Evolutionary conservation across 2,329 filamentous ascomycete species (phyloP), one percentile per base, ranked within the genome.

Genomic region (Apiospora koreana): DNA sequence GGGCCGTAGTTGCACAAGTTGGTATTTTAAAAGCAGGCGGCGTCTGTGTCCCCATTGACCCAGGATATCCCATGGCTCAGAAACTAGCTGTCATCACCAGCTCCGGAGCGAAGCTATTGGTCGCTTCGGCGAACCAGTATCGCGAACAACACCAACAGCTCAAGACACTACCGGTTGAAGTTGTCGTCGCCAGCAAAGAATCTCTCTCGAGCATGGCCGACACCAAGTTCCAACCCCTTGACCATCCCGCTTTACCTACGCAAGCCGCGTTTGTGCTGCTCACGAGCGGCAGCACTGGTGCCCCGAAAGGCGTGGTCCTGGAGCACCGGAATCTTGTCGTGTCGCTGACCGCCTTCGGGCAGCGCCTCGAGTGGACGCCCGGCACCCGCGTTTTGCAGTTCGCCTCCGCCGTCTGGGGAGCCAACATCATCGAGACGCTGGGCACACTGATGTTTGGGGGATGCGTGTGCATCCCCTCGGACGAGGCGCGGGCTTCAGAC

Each of bases 1-100:
- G 77, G 78, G 74, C 74, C 1, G 69, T 77, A 4, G 74, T 81
- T 12, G 75, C 77, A 0, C 79, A 80, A 70, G 69, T 82, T 18
- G 79, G 74, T 2, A 76, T 81, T 2, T 68, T 81, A 38, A 82
- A 81, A 45, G 76, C 79, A n/a, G 80, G 80, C 7, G 77, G 73
- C 1, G 76, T 76, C 0, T 80, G 76, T 68, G 75, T 78, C 16
- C 77, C 69, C 31, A 28, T 71, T 16, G 65, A 68, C 45, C 65
- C 65, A 1, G 25, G n/a, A 3, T 35, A 68, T 3, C 65, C 65
- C 10, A 16, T 21, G 9, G 45, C 46, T 42, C 70, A 66, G 4
- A 41, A 65, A 14, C 18, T 25, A 23, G 68, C 41, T 14, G 67
- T 71, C 42, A 38, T 69, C 2, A 25, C 68, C 14, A 64, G 45